Evolutionary conservation across 306 rosid genomes (phyloP).

Genomic region (Quercus agrifolia): DNA sequence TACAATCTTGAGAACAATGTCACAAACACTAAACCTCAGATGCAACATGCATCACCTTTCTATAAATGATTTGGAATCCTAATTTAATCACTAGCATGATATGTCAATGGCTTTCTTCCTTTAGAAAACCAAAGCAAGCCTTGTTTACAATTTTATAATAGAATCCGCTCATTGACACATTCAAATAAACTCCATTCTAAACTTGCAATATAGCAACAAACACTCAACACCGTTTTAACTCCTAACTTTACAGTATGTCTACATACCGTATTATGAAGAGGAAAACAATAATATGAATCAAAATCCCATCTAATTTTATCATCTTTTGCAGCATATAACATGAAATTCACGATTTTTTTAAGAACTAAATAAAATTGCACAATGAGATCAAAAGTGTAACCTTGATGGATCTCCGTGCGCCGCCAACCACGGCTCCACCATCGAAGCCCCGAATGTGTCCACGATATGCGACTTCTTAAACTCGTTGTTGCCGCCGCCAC

Average conservation of each 20-base stretch:
- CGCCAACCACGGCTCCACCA: slow-evolving; percentile 96
- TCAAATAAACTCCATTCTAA: neutral
- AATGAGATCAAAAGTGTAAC: slow-evolving; percentile 34
- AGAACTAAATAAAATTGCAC: slow-evolving; percentile 5
- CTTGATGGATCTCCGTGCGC: slow-evolving; percentile 91
- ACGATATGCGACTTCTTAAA: slow-evolving; percentile 68
- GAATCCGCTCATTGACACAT: neutral
- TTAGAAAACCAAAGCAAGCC: neutral
- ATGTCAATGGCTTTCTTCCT: neutral
- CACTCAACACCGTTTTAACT: neutral
- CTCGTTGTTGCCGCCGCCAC: slow-evolving; percentile 34
- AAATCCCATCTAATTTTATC: too few species aligned
- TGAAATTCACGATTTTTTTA: too few species aligned
- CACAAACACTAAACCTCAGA: neutral
- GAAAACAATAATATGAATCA: too few species aligned
- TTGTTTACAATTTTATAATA: neutral
- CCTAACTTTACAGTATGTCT: too few species aligned
- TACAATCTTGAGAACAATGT: neutral
- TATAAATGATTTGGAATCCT: neutral
- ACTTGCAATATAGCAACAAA: neutral
- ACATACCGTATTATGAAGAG: too few species aligned
- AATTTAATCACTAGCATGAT: neutral
- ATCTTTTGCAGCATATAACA: too few species aligned
- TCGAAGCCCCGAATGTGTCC: slow-evolving; percentile 74
- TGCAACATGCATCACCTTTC: neutral